Evolutionary conservation across 352 stramenopile genomes (phyloP).

Genomic region (Pythium dissimile): DNA sequence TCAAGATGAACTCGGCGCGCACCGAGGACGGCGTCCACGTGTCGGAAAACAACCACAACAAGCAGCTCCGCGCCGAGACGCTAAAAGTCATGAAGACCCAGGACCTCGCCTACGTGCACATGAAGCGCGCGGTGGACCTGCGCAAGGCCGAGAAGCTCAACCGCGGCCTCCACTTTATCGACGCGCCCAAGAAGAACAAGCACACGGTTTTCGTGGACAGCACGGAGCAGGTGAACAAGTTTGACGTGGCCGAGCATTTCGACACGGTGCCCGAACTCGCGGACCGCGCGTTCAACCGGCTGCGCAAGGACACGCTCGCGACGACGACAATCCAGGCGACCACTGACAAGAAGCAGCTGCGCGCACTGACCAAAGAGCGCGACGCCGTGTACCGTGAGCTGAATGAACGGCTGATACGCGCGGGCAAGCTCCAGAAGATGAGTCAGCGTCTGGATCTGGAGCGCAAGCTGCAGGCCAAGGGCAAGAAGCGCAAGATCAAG

Average conservation of each 20-base stretch:
- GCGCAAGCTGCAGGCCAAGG: constrained; percentile 81
- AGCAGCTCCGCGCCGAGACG: constrained; percentile 69
- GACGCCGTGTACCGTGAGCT: constrained; percentile 68
- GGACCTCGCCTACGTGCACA: constrained; percentile 94
- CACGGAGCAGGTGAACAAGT: constrained; percentile 65
- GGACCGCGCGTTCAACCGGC: constrained; percentile 69
- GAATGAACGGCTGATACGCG: constrained; percentile 59
- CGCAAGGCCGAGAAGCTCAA: constrained; percentile 80
- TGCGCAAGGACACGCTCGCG: constrained; percentile 57
- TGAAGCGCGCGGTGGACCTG: constrained; percentile 77
- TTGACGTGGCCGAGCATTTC: constrained; percentile 93
- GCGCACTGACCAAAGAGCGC: constrained; percentile 59
- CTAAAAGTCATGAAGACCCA: constrained; percentile 94
- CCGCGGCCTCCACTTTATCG: constrained; percentile 73
- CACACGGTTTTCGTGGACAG: constrained; percentile 95
- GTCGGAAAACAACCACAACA: constrained; percentile 66
- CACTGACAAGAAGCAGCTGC: constrained; percentile 35
- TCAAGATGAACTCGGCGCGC: constrained; percentile 91
- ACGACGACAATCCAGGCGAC: constrained; percentile 31
- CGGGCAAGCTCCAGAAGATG: constrained; percentile 67
- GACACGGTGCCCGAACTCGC: constrained; percentile 75
- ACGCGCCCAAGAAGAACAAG: constrained; percentile 77
- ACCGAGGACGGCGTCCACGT: constrained; percentile 78
- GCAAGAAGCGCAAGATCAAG: constrained; percentile 80
- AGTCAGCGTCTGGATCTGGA: constrained; percentile 76